Conservation (phyloP, 163 green algal species). For the Scenedesmus sp. region DNA sequence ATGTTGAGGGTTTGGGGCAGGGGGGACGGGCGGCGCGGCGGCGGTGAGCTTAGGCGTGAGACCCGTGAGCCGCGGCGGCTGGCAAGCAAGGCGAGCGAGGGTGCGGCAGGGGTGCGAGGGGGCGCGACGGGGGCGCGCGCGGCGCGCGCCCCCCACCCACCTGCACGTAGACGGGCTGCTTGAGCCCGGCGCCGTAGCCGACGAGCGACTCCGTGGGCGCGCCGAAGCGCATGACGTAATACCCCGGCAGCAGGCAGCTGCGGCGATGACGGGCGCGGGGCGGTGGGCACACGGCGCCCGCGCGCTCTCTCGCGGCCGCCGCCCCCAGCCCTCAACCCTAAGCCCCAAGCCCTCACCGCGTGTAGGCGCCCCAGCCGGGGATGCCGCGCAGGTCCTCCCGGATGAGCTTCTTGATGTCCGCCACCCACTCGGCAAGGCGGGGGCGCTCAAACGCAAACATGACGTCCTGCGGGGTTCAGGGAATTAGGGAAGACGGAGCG, state of each 20-base stretch:
- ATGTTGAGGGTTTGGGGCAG: neutral
- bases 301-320: neutral
- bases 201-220: neutral
- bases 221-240: slow-evolving; percentile 37
- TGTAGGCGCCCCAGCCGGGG: slow-evolving; percentile 33
- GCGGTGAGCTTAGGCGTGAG: neutral
- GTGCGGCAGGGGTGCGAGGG: neutral
- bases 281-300: neutral
- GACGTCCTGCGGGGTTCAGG: slow-evolving; percentile 36
- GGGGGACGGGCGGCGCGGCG: neutral
- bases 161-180: slow-evolving; percentile 33
- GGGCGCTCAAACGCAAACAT: slow-evolving; percentile 28
- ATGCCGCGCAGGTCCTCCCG: slow-evolving; percentile 27
- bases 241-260: slow-evolving; percentile 33
- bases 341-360: neutral
- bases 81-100: neutral
- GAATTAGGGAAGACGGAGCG: too few species aligned
- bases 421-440: slow-evolving; percentile 8
- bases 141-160: too few species aligned
- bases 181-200: slow-evolving; percentile 15
- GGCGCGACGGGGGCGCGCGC: too few species aligned
- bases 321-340: neutral
- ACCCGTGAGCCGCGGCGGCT: neutral
- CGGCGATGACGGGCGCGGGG: neutral
- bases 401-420: slow-evolving; percentile 42